A percentile compares a stretch with the other conserved stretches of the same genome.
Evolutionary conservation across 2,329 filamentous ascomycete genomes (phyloP).

Genomic region (Domatiomyces globalis): DNA sequence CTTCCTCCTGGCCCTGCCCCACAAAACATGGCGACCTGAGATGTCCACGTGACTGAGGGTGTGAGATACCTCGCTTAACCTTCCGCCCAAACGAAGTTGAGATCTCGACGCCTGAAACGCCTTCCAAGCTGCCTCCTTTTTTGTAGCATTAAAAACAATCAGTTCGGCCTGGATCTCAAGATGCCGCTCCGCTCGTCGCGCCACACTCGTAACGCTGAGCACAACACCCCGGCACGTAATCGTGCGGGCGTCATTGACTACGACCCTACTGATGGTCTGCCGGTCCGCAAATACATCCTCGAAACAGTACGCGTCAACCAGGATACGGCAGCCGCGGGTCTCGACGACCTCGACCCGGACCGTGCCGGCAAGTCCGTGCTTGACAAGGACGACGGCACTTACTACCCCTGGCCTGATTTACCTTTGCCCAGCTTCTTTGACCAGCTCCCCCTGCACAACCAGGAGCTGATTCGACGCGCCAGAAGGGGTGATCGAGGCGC

Average conservation of each 20-base stretch:
- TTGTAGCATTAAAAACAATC: background rate
- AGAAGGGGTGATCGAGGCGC: conserved; percentile 10
- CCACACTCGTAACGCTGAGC: conserved; percentile 42
- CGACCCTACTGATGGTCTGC: conserved; percentile 59
- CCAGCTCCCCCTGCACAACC: conserved; percentile 46
- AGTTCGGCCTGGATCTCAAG: background rate
- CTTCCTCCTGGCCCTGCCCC: no score
- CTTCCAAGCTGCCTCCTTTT: background rate
- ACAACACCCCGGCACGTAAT: conserved; percentile 26
- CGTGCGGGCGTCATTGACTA: conserved; percentile 43
- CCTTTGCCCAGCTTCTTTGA: conserved; percentile 80
- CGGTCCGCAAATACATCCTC: conserved; percentile 79
- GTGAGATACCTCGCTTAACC: no score
- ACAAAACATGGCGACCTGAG: no score
- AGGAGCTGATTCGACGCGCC: conserved; percentile 15
- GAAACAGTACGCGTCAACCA: conserved; percentile 55
- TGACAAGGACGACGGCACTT: conserved; percentile 24
- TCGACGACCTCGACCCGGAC: conserved; percentile 17
- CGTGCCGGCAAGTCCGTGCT: conserved; percentile 18
- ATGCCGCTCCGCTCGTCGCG: conserved; percentile 12
- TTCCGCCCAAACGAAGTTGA: no score
- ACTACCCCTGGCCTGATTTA: conserved; percentile 62
- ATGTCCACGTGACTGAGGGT: no score
- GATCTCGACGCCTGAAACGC: background rate
- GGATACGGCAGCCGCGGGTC: conserved; percentile 36